Evolutionary conservation across 345 rosid genomes (phyloP), one percentile per base, ranked within the genome.

Genomic region (Linum usitatissimum): DNA sequence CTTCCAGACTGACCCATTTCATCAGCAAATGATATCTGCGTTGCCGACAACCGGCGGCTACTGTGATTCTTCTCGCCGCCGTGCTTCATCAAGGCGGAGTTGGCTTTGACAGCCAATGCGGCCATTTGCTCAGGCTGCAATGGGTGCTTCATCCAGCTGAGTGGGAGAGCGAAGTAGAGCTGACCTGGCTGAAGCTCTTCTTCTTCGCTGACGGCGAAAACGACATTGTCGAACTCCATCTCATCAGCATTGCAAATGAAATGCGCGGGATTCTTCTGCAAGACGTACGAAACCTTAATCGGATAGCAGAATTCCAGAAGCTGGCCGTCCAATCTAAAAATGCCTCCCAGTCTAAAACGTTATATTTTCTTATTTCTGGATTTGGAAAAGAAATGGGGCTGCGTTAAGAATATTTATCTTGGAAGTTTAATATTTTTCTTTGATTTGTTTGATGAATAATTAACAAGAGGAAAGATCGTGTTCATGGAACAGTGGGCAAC

Each of bases 91-190:
- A 93, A 70, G 4, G 99, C 99, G 2, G 92, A 72, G 82, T 90
- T 93, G 9, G 99, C 99, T 76, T 85, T 90, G 17, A 93, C 97
- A 0, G 99, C 99, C 78, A 93, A 80, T 73, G 99, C 91, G 15
- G 99, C 99, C 99, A 93, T 90, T 64, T 93, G 89, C 64, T 87
- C 89, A 0, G 92, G 78, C 55, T 78, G 86, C 30, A 93, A 76
- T 2, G 89, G 92, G 58, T 72, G 85, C 59, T 73, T 77, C 56
- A 93, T 70, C 71, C 86, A 65, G 60, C 64, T 76, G 67, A 90
- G 62, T 4, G 97, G 97, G 60, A 93, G 68, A 40, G 91, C 91
- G 49, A 93, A 93, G 68, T 93, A 93, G 28, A 93, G 80, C 63
- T 85, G 95, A 9, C 99, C 97, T 0, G 85, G 90, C 36, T 80